Base-by-base conservation (phyloP, 192 early-diverging fungal genomes). In the Entomortierella parvispora region DNA sequence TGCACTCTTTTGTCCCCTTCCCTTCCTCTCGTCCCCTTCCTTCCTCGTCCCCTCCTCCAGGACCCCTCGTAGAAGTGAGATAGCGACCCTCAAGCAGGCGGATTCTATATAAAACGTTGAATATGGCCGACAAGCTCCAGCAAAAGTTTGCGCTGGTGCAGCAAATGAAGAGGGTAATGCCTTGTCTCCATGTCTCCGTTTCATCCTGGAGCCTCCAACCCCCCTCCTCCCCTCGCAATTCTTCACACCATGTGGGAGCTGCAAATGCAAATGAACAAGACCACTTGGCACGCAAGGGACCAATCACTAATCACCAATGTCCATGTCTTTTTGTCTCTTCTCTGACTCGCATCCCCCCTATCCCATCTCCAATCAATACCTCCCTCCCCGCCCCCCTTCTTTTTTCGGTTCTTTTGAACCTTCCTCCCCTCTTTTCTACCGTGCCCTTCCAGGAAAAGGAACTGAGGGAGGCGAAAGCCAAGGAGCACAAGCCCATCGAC, bases 131-230 rank as follows among this genome's bases (percentile, higher is more conserved):
- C 45, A 76, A 66, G 26, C 49, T 76, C 18, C 71, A 76, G 48
- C 58, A 76, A 56, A 76, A 76, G 59, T 76, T 76, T 62, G 71
- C 71, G 3, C 62, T 76, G 23, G 58, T 76, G 28, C 59, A 76
- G 58, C 71, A 76, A 34, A 76, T 76, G 71, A 76, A 76, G 65
- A 66, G 52, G 52, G 71, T 76, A 68, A n/a, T 18, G n/a, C 12
- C 2, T 23, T 32, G 32, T 20, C 14, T 32, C 32, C 48, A 18
- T n/a, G 45, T 51, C 7, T 17, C 20, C 4, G 32, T 2, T 22
- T 34, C 15, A 51, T 26, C 22, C 14, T 62, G 20, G 45, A 23
- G 26, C 51, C 18, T 59, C 11, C 42, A 49, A 49, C 48, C 48
- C 7, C 20, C 20, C 20, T 49, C 48, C 48, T 23, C 22, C 50